A percentile compares a stretch with the other conserved stretches of the same genome.
Evolutionary conservation across 345 rosid genomes (phyloP).

Genomic region (Syzygium aromaticum): DNA sequence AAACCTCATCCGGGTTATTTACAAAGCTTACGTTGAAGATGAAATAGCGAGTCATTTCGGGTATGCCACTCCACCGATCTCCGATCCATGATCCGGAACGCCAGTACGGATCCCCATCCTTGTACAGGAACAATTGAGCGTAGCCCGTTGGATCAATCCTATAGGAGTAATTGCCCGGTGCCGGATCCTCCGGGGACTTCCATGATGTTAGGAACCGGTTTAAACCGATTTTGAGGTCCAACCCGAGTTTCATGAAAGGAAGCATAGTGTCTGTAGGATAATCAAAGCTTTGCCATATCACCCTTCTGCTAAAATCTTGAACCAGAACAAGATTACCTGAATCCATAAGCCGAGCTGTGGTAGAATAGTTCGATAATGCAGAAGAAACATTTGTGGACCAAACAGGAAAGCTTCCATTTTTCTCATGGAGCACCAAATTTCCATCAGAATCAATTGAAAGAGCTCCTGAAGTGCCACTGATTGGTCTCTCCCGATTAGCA

Average conservation of each 20-base stretch:
- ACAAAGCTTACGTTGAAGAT: conserved; percentile 35
- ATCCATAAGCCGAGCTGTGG: conserved; percentile 12
- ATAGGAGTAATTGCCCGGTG: conserved; percentile 7
- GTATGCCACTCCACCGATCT: conserved; percentile 58
- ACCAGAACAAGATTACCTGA: conserved; percentile 18
- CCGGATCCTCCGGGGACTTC: conserved; percentile 18
- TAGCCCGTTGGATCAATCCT: conserved; percentile 16
- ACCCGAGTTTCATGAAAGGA: conserved; percentile 9
- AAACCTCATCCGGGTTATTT: conserved; percentile 24
- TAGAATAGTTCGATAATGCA: neutral
- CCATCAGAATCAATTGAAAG: conserved; percentile 8
- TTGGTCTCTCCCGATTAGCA: conserved; percentile 57
- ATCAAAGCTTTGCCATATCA: conserved; percentile 73
- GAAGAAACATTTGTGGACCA: conserved; percentile 9
- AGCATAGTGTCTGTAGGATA: conserved; percentile 53
- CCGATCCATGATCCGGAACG: conserved; percentile 76
- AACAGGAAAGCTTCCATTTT: neutral
- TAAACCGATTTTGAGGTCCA: conserved; percentile 9
- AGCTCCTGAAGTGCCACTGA: conserved; percentile 29
- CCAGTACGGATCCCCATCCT: conserved; percentile 24
- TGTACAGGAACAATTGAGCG: conserved; percentile 30
- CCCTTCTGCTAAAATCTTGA: neutral
- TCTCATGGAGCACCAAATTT: conserved; percentile 2
- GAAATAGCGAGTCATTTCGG: conserved; percentile 30
- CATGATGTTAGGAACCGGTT: conserved; percentile 7